These are phyloP conservation scores for Boletus rubropictus DNA, from an alignment of 768 basidiomycete species.

Conservation along the genomic window DNA sequence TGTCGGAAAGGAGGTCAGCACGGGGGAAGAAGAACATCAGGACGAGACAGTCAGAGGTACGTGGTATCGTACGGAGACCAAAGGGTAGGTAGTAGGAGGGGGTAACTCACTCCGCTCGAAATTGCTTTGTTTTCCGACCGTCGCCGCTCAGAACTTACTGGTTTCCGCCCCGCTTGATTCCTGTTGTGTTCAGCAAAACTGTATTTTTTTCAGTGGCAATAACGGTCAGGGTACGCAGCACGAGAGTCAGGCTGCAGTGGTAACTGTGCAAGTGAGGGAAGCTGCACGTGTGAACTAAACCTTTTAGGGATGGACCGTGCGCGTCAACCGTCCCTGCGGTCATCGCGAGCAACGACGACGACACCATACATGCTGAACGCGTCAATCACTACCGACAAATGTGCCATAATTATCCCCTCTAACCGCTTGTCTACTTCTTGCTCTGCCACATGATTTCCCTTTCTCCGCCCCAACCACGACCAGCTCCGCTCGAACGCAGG, in stretches of 20 bases:
- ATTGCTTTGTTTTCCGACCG: constrained; percentile 34
- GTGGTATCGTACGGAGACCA: background rate
- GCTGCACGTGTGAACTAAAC: constrained; percentile 31
- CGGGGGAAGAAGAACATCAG: background rate
- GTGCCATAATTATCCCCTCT: constrained; percentile 26
- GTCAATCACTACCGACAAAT: background rate
- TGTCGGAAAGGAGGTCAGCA: constrained; percentile 14
- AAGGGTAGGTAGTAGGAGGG: background rate
- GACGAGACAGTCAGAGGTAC: constrained; percentile 2
- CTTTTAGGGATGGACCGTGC: constrained; percentile 25
- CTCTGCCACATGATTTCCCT: constrained; percentile 22
- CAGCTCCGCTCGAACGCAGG: constrained; percentile 33
- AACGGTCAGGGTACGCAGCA: constrained; percentile 5
- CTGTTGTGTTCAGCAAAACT: constrained; percentile 9
- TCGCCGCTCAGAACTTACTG: constrained; percentile 33
- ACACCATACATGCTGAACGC: constrained; percentile 7
- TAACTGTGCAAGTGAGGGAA: constrained; percentile 25
- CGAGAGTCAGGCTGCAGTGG: constrained; percentile 19
- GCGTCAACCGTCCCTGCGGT: constrained; percentile 12
- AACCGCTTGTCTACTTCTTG: constrained; percentile 12
- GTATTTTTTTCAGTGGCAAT: constrained; percentile 7
- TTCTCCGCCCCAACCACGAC: constrained; percentile 32
- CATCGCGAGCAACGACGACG: constrained; percentile 20
- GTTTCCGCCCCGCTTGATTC: constrained; percentile 12
- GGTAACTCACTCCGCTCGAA: constrained; percentile 34